Base-by-base conservation (phyloP, 1,139 yeast species). In the Taphrina populina region DNA sequence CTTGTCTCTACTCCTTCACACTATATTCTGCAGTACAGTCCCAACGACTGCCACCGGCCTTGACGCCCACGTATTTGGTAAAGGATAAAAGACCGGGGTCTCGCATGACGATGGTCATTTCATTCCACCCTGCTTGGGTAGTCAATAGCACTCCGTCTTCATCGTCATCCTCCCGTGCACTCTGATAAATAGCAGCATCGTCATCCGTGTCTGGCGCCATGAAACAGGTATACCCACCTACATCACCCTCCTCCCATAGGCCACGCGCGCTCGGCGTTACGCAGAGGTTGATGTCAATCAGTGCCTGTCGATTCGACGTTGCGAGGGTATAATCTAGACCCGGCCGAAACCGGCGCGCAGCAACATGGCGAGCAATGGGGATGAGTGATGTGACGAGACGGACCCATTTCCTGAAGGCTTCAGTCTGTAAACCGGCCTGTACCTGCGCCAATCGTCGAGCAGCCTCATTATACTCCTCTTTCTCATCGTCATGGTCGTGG, bases 241-340 rank as follows among this genome's bases (percentile, higher is more conserved):
- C 73, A 64, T 87, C 95, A 15, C 96, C 96, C 55, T 57, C 58
- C 4, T 59, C 61, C 61, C 63, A 62, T 6, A 58, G 58, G 4
- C 23, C 45, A 4, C n/a, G n/a, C 11, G 58, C 33, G 2, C 63
- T 62, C 15, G 66, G 62, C 3, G 54, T 49, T 29, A 64, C 34
- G 40, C 80, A 84, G 15, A 66, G 65, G 19, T 75, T 70, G 29
- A 51, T 55, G 24, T 62, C 64, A 13, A 59, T 58, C n/a, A 59
- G 44, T 6, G 60, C 61, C 3, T 61, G 62, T 13, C 47, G 83
- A 3, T 83, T 74, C 8, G 86, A 78, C 0, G 97, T 87, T 0
- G 98, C 98, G 51, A 94, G 74, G 2, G 92, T 90, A 69, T 87
- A 94, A 69, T 94, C 99, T 35, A 81, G 82, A 1, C 97, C 98